Percentiles rank a stretch among this genome's conserved stretches.
Conservation (phyloP, 768 basidiomycete genomes). For the Exidia glandulosa region DNA sequence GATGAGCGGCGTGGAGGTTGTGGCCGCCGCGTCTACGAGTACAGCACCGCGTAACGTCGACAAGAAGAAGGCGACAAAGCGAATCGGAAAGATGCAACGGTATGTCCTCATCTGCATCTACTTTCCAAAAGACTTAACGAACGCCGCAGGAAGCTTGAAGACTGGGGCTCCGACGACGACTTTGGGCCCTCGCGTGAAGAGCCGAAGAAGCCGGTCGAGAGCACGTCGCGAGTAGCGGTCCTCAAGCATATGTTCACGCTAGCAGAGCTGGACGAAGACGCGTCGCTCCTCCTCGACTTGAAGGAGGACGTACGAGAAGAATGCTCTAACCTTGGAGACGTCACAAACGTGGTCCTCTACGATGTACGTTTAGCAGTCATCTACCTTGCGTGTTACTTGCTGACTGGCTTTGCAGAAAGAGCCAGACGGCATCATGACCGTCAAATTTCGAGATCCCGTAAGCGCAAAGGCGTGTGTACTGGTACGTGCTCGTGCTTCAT, state of each 20-base stretch:
- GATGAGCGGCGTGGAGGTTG: conserved; percentile 26
- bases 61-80: conserved; percentile 64
- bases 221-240: conserved; percentile 71
- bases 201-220: conserved; percentile 33
- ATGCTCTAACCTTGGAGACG: conserved; percentile 79
- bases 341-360: conserved; percentile 90
- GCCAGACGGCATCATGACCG: conserved; percentile 85
- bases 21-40: too few species aligned
- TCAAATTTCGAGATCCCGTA: conserved; percentile 89
- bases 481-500: conserved; percentile 31
- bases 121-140: not conserved
- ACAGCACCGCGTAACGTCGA: conserved; percentile 53
- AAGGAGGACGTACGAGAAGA: conserved; percentile 97
- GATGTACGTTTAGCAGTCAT: conserved; percentile 53
- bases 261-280: conserved; percentile 74
- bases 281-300: conserved; percentile 75
- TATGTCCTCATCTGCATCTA: conserved; percentile 22
- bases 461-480: conserved; percentile 87
- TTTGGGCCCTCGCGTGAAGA: conserved; percentile 63
- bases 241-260: conserved; percentile 93
- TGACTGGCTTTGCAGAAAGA: conserved; percentile 52
- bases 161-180: conserved; percentile 93
- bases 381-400: not conserved
- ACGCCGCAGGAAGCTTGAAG: conserved; percentile 62
- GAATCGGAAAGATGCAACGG: conserved; percentile 85